Conservation (phyloP, 1,139 yeast species). For the Candida gigantensis region DNA sequence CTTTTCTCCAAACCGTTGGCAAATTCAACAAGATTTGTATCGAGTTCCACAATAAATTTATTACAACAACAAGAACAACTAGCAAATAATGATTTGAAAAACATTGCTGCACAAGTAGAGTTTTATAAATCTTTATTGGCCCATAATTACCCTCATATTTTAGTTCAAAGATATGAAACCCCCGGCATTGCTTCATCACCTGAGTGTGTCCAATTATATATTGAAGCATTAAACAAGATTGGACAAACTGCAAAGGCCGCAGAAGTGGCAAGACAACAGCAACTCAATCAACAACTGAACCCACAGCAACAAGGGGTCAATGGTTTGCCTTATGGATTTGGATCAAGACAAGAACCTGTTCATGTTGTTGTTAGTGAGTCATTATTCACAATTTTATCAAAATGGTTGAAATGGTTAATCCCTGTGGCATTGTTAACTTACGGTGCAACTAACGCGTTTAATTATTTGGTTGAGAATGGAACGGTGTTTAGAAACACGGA, state of each 20-base stretch:
- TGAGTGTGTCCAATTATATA: conserved; percentile 75
- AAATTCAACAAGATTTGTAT: conserved; percentile 10
- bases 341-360: conserved; percentile 69
- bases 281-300: conserved; percentile 13
- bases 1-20: background rate
- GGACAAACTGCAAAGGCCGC: conserved; percentile 83
- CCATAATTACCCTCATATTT: conserved; percentile 88
- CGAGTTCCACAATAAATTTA: conserved; percentile 28
- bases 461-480: conserved; percentile 81
- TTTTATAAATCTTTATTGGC: conserved; percentile 73
- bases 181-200: conserved; percentile 82
- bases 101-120: conserved; percentile 74
- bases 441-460: conserved; percentile 74
- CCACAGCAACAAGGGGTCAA: conserved; percentile 24
- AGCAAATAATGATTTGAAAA: conserved; percentile 73
- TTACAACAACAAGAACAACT: conserved; percentile 75
- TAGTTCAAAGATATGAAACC: conserved; percentile 87
- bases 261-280: conserved; percentile 39
- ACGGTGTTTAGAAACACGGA: conserved; percentile 78
- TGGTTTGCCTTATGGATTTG: conserved; percentile 42
- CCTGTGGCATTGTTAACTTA: conserved; percentile 75
- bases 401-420: conserved; percentile 88
- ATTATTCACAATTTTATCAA: conserved; percentile 70
- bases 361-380: conserved; percentile 91
- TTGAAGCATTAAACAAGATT: conserved; percentile 73